Conservation (phyloP, 768 basidiomycete genomes). For the Sutorius australiensis region DNA sequence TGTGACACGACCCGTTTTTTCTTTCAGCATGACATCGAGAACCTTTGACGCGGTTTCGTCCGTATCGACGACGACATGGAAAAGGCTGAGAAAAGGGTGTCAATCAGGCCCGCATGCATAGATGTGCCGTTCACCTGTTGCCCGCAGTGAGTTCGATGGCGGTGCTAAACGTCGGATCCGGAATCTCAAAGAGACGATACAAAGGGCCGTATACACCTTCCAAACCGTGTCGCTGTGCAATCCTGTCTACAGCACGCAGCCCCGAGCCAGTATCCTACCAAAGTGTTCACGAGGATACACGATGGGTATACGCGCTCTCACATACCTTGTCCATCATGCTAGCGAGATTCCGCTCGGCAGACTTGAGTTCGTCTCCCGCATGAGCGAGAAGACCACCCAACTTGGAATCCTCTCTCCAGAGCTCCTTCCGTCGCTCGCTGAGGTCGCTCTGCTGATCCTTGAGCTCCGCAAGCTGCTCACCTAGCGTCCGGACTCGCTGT, state of each 20-base stretch:
- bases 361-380: conserved; percentile 76
- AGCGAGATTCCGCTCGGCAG: conserved; percentile 72
- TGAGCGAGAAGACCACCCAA: conserved; percentile 72
- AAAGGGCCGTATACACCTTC: conserved; percentile 91
- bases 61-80: conserved; percentile 97
- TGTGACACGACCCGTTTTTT: conserved; percentile 91
- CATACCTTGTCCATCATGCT: conserved; percentile 95
- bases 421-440: conserved; percentile 81
- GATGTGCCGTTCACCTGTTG: conserved; percentile 61
- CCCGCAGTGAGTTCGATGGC: conserved; percentile 95
- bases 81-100: conserved; percentile 47
- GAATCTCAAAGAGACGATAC: conserved; percentile 89
- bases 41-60: conserved; percentile 89
- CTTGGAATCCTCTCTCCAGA: conserved; percentile 95
- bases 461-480: conserved; percentile 54
- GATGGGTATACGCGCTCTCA: not conserved
- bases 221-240: conserved; percentile 69
- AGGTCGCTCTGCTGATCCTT: conserved; percentile 68
- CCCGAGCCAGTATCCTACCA: conserved; percentile 86
- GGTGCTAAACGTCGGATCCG: conserved; percentile 83
- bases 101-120: not conserved
- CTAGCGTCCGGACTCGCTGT: conserved; percentile 50
- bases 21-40: conserved; percentile 90
- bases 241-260: conserved; percentile 79
- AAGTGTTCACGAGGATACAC: not conserved